Percentiles rank a stretch among this genome's conserved stretches.
Conservation (phyloP, 73 alveolate species). For the Blepharisma japonicum region DNA sequence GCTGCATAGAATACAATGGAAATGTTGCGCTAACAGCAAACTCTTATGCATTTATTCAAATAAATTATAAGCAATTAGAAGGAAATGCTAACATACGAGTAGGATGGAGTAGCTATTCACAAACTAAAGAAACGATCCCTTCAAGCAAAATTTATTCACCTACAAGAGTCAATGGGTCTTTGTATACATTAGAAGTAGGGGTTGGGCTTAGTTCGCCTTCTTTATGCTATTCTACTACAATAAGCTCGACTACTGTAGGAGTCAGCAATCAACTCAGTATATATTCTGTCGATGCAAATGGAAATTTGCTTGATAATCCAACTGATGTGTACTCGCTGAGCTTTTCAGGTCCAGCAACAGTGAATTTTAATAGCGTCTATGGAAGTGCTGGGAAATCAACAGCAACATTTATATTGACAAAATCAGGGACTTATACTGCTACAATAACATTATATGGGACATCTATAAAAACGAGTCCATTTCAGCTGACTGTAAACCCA, state of each 20-base stretch:
- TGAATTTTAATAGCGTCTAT: too few relatives aligned
- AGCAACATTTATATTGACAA: too few relatives aligned
- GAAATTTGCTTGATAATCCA: constrained; percentile 4
- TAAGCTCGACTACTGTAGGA: not conserved
- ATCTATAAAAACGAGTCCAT: too few relatives aligned
- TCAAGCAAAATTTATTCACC: not conserved
- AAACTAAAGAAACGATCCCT: not conserved
- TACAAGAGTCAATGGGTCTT: not conserved
- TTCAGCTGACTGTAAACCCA: too few relatives aligned
- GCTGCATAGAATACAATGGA: not conserved
- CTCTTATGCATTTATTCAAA: not conserved
- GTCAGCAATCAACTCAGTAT: not conserved
- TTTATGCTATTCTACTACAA: constrained; percentile 7
- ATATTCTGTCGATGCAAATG: constrained; percentile 9
- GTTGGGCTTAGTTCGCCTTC: not conserved
- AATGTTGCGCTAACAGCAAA: not conserved
- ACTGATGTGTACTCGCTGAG: not conserved
- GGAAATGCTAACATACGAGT: not conserved
- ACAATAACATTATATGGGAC: too few relatives aligned
- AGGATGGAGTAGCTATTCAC: not conserved
- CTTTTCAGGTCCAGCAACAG: not conserved
- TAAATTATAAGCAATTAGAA: not conserved
- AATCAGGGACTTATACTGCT: too few relatives aligned
- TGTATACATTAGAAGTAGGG: not conserved
- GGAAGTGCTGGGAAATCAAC: too few relatives aligned